Evolutionary conservation across 2,329 filamentous ascomycete species (phyloP), one percentile per base, ranked within the genome.

Genomic region (Aspergillus quadrilineatus): DNA sequence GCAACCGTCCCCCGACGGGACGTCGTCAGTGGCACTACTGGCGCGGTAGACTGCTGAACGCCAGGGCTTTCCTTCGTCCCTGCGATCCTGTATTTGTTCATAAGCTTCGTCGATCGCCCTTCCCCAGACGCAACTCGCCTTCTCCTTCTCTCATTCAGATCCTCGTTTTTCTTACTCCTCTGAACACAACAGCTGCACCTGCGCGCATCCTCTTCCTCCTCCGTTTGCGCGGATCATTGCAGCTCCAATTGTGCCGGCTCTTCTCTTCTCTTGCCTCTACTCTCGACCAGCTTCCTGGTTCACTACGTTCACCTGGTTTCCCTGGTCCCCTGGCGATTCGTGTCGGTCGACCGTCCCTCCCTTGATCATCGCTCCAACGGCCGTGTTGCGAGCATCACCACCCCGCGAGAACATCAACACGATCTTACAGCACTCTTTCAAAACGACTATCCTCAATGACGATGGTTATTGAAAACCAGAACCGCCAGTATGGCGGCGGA

Each of bases 401-500:
- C n/a, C 26, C 14, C 17, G 14, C 42, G 37, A 52, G 14, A 22
- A 53, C 34, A 30, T 17, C 4, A 28, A 22, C 42, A 45, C 36
- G 42, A 15, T 43, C 37, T 17, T 50, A 42, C 14, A 9, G 14
- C 37, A n/a, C 39, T 42, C 39, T 7, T 22, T 22, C 39, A 52
- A 22, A 42, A 57, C 50, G 47, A 43, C 53, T 64, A 65, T 66
- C 63, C 78, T 85, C 76, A 75, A 96, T 96, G 92, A 94, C 91
- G 79, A 96, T 96, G 91, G 90, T 92, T 76, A 85, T 96, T 80
- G 91, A 96, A 79, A 86, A 86, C 70, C 89, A 92, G 75, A 91
- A 93, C 79, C 90, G 86, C 80, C 85, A 85, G 74, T 90, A 89
- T 79, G 89, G 84, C 70, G 84, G 83, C 73, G 44, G 44, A 17